Evolutionary conservation across 345 rosid genomes (phyloP).

Genomic region (Ricinus communis): DNA sequence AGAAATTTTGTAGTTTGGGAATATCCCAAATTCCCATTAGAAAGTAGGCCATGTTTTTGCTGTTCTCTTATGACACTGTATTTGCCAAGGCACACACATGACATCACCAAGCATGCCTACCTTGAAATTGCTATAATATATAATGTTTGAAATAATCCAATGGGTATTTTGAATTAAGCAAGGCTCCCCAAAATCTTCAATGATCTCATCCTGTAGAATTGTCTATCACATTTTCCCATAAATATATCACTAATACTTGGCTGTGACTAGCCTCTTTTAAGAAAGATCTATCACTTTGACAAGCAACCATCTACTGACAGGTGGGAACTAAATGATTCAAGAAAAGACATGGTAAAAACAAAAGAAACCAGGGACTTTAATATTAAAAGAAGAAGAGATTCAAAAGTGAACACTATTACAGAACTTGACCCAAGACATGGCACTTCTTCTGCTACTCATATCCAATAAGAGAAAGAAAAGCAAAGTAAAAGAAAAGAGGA

Average conservation of each 20-base stretch:
- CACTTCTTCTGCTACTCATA: not conserved
- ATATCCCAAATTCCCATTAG: too few relatives aligned
- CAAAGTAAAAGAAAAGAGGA: too few relatives aligned
- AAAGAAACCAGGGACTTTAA: not conserved
- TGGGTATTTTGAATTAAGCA: not conserved
- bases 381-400: not conserved
- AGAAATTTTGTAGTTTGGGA: too few relatives aligned
- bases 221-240: not conserved
- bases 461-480: not conserved
- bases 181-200: not conserved
- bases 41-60: too few relatives aligned
- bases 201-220: too few relatives aligned
- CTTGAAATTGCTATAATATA: not conserved
- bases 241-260: too few relatives aligned
- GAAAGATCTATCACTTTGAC: not conserved
- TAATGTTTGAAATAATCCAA: too few relatives aligned
- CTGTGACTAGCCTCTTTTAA: too few relatives aligned
- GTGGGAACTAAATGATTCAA: not conserved
- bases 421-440: not conserved
- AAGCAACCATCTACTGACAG: not conserved
- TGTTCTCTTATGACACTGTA: too few relatives aligned
- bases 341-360: not conserved
- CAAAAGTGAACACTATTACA: not conserved
- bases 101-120: slow-evolving; percentile 2
- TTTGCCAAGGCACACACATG: not conserved